Evolutionary conservation across 2,329 filamentous ascomycete species (phyloP).

Genomic region (Chaetomiaceae sp.): DNA sequence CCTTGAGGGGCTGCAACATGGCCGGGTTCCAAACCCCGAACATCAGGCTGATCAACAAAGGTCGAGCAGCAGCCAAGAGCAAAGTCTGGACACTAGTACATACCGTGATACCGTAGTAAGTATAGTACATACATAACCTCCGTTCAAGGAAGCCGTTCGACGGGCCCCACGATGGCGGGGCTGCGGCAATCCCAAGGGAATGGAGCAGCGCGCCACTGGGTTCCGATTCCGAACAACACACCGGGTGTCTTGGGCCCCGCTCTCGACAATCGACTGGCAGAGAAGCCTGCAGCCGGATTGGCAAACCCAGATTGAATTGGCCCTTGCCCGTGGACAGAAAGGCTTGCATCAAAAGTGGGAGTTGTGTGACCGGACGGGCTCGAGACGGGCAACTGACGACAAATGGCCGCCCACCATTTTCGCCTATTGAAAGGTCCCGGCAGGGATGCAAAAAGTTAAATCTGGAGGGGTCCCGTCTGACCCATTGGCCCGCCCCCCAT

Average conservation of each 20-base stretch:
- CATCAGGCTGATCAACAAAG: neutral
- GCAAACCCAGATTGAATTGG: no score
- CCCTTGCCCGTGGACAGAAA: no score
- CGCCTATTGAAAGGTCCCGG: neutral
- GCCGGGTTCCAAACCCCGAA: neutral
- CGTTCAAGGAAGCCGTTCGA: no score
- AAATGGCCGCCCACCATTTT: neutral
- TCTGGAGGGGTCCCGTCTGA: neutral
- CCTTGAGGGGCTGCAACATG: neutral
- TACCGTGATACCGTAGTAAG: no score
- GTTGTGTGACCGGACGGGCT: neutral
- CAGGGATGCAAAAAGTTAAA: neutral
- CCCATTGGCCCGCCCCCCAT: conserved; percentile 4
- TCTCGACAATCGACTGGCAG: neutral
- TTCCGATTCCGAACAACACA: neutral
- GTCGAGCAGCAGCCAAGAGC: neutral
- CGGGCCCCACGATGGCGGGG: neutral
- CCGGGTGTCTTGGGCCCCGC: neutral
- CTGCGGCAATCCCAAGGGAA: neutral
- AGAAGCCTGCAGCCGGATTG: no score
- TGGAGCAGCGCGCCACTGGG: neutral
- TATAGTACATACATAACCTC: no score
- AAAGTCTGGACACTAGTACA: no score
- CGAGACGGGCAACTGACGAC: neutral
- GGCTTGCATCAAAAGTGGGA: neutral